Evolutionary conservation across 1,284 basidiomycete species (phyloP), one percentile per base, ranked within the genome.

Genomic region (Pascua guehoae): DNA sequence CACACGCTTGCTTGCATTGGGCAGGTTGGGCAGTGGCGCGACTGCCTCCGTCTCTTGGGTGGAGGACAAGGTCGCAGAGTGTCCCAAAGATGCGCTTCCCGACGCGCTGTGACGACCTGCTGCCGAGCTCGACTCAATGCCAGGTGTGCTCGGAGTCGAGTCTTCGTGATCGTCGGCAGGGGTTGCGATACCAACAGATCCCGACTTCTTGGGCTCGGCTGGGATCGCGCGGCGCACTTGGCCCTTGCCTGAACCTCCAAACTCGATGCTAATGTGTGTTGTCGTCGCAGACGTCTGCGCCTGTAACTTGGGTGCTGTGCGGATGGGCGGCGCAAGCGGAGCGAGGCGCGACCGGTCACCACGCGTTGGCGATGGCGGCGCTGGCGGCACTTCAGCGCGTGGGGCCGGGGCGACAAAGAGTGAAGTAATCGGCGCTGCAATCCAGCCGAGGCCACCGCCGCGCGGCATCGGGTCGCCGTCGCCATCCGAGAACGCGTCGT

Each of bases 201-300:
- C 37, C 1, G 39, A 48, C 48, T 49, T 49, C 47, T 57, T 54
- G 11, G 59, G 56, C 24, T 47, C 49, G 14, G 87, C 86, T n/a
- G 75, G 71, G 2, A 86, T 83, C 0, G 88, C 85, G 56, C 87
- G 81, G 15, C 89, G 86, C 9, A 86, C 82, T 12, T 73, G 73
- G 15, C 87, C 88, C 2, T 83, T 78, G 2, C 88, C 87, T 32
- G 24, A 32, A 32, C 24, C 24, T 7, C 86, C 89, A 76, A 95
- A 95, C 78, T 95, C 92, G 53, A 97, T 91, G 59, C 91, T 93
- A 65, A 96, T 91, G 0, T 89, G 91, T 39, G 88, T 92, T 1
- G 88, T 82, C 16, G 88, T 89, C 4, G 93, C 89, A 7, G 87
- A 86, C 18, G 91, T 83, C 15, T 88, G 89, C 1, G 91, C 86